These are phyloP conservation scores for Pelargonium citronellum DNA, from an alignment of 441 rosid species.

Conservation along the genomic window DNA sequence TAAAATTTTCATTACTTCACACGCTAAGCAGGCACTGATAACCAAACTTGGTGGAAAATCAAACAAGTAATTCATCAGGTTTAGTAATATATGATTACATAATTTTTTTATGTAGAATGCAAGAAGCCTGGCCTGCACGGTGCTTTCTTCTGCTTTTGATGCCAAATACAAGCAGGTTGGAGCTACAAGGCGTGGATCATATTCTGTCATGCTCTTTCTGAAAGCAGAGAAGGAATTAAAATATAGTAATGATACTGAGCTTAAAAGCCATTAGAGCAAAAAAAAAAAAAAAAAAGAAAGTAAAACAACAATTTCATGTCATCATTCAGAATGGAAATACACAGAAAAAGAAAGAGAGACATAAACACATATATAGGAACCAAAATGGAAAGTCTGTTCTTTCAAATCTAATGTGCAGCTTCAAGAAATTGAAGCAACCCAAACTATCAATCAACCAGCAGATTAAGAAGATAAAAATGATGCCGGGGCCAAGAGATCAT, in stretches of 20 bases:
- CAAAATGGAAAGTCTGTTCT: background rate
- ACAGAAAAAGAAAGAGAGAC: too few relatives aligned
- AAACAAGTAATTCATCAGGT: constrained; percentile 5
- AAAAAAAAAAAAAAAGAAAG: too few relatives aligned
- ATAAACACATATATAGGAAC: background rate
- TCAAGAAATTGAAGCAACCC: background rate
- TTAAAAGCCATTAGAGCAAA: too few relatives aligned
- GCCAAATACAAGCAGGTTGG: constrained; percentile 95
- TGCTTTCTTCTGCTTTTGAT: constrained; percentile 96
- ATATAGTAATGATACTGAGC: constrained; percentile 6
- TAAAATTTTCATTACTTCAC: constrained; percentile 24
- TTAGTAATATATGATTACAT: constrained; percentile 38
- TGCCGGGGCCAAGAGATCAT: background rate
- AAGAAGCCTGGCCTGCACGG: constrained; percentile 74
- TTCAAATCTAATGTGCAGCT: background rate
- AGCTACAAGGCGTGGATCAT: constrained; percentile 89
- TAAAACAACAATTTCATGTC: too few relatives aligned
- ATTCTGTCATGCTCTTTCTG: constrained; percentile 87
- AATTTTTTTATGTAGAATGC: constrained; percentile 59
- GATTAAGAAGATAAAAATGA: background rate
- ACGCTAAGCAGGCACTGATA: constrained; percentile 8
- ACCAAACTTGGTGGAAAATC: constrained; percentile 6
- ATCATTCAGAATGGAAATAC: too few relatives aligned
- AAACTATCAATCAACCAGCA: background rate
- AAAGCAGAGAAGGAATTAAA: constrained; percentile 20